phyloP scores from a whole-genome alignment of 495 filamentous ascomycete genomes.

The Aspergillus cristatus region DNA sequence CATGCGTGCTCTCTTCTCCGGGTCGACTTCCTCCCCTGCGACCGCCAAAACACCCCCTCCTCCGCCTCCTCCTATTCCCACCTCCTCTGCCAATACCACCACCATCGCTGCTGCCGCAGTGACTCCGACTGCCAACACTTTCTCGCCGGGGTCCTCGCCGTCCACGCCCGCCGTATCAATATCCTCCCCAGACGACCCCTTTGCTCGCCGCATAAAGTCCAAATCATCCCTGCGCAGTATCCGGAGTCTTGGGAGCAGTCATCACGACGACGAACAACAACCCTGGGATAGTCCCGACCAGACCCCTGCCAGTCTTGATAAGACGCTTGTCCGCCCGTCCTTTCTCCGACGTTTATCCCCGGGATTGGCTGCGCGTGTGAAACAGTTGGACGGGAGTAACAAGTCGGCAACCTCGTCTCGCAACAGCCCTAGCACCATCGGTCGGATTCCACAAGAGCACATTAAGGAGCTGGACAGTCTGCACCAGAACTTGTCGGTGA shows the following conservation, averaged over 20 bases:
- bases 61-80: conserved; percentile 3
- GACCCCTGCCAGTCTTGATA: conserved; percentile 12
- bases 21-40: conserved; percentile 20
- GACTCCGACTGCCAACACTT: conserved; percentile 15
- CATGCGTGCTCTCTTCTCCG: conserved; percentile 36
- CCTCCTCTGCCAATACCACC: conserved; percentile 9
- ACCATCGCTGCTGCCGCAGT: conserved; percentile 16
- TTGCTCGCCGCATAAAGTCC: conserved; percentile 30
- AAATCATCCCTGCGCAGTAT: conserved; percentile 36
- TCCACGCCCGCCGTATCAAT: conserved; percentile 22
- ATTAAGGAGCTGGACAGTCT: conserved; percentile 57
- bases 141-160: conserved; percentile 16
- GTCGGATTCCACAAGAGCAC: conserved; percentile 66
- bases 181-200: conserved; percentile 22
- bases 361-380: conserved; percentile 68
- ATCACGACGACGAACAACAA: conserved; percentile 30
- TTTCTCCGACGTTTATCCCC: conserved; percentile 49
- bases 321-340: conserved; percentile 21
- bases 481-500: conserved; percentile 48
- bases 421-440: conserved; percentile 42
- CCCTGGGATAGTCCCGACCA: conserved; percentile 9
- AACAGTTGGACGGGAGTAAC: conserved; percentile 54
- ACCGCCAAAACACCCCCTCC: conserved; percentile 23
- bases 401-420: conserved; percentile 32
- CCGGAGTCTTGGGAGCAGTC: conserved; percentile 32